A percentile compares a stretch with the other conserved stretches of the same genome.
phyloP scores from a whole-genome alignment of 2,329 filamentous ascomycete species.

The Zopfia rhizophila region DNA sequence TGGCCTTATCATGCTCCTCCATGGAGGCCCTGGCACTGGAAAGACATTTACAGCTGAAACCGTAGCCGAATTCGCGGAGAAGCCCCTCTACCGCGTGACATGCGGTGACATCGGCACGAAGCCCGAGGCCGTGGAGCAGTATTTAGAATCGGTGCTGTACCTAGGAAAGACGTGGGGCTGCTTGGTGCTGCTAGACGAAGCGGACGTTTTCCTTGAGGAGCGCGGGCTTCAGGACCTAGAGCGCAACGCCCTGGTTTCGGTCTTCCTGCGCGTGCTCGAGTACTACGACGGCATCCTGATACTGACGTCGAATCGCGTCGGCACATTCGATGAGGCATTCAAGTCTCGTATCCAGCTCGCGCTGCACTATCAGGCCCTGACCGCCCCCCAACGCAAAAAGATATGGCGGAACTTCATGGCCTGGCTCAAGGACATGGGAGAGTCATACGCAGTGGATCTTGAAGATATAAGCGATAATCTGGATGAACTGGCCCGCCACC shows the following conservation, averaged over 20 bases:
- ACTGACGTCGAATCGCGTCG: constrained; percentile 52
- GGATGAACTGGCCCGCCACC: constrained; percentile 36
- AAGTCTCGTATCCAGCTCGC: constrained; percentile 51
- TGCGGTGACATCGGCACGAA: constrained; percentile 22
- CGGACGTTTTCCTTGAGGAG: constrained; percentile 66
- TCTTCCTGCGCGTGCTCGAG: constrained; percentile 50
- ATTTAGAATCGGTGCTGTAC: constrained; percentile 18
- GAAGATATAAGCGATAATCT: constrained; percentile 38
- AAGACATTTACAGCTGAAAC: constrained; percentile 27
- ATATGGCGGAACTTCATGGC: constrained; percentile 49
- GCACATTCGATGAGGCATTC: constrained; percentile 35
- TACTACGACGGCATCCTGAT: constrained; percentile 57
- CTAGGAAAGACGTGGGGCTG: constrained; percentile 55
- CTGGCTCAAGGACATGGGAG: constrained; percentile 3
- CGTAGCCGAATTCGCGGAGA: constrained; percentile 22
- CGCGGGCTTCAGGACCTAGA: constrained; percentile 41
- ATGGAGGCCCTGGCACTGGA: constrained; percentile 39
- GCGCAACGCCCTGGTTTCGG: constrained; percentile 32
- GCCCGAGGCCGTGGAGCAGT: constrained; percentile 24
- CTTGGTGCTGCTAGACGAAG: constrained; percentile 65
- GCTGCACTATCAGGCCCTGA: constrained; percentile 58
- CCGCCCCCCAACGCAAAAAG: constrained; percentile 48
- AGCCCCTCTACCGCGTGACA: constrained; percentile 35
- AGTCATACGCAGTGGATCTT: constrained; percentile 10
- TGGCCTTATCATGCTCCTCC: constrained; percentile 40